phyloP scores from a whole-genome alignment of 768 basidiomycete species.

The Tephrocybe rancida region DNA sequence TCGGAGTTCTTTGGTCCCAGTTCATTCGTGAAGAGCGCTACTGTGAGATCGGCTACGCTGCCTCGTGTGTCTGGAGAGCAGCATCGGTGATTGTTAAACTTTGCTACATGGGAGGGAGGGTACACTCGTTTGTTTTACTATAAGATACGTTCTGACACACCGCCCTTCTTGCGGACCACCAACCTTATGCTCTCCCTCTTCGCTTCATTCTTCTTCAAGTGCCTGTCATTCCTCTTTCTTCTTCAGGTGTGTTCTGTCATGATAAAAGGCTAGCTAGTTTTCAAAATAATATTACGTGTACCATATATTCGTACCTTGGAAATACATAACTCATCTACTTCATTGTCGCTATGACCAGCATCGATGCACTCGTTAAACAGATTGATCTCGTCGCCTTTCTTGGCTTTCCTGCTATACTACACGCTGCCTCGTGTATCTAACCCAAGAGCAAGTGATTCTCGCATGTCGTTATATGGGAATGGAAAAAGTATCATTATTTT shows the following conservation, averaged over 20 bases:
- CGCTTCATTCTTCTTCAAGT: neutral
- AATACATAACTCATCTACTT: too few relatives aligned
- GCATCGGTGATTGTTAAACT: neutral
- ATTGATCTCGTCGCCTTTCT: too few relatives aligned
- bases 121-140: neutral
- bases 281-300: constrained; percentile 19
- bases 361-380: too few relatives aligned
- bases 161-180: neutral
- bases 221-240: neutral
- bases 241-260: neutral
- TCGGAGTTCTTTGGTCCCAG: constrained; percentile 17
- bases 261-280: constrained; percentile 5
- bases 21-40: constrained; percentile 11
- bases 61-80: constrained; percentile 7
- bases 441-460: too few relatives aligned
- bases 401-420: too few relatives aligned
- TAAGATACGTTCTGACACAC: neutral
- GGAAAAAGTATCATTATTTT: too few relatives aligned
- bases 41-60: constrained; percentile 10
- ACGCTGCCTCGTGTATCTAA: too few relatives aligned
- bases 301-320: constrained; percentile 10
- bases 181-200: neutral
- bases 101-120: neutral
- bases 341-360: too few relatives aligned
- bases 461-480: too few relatives aligned